phyloP scores from a whole-genome alignment of 306 rosid genomes.

The Phaseolus lunatus region DNA sequence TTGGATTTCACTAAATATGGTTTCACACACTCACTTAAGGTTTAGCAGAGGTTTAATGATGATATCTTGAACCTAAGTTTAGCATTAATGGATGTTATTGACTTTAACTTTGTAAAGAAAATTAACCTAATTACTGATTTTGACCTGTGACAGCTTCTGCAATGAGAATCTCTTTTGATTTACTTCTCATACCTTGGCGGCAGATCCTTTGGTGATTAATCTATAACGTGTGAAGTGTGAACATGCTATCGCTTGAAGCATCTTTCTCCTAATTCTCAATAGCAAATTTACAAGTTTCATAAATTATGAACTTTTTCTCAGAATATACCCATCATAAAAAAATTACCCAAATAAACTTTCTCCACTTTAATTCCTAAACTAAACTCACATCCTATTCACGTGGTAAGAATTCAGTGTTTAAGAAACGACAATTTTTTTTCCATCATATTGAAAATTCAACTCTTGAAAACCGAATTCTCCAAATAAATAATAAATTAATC shows the following conservation, averaged over 20 bases:
- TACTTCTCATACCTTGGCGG: slow-evolving; percentile 49
- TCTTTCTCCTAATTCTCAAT: slow-evolving; percentile 1
- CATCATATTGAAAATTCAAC: too few relatives aligned
- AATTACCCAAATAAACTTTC: too few relatives aligned
- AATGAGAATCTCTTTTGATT: slow-evolving; percentile 12
- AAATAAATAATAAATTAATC: too few relatives aligned
- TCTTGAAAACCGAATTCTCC: too few relatives aligned
- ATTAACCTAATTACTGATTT: slow-evolving; percentile 40
- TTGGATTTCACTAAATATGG: background rate
- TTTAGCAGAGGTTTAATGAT: slow-evolving; percentile 15
- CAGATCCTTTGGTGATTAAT: slow-evolving; percentile 44
- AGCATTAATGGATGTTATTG: slow-evolving; percentile 4
- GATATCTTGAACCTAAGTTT: slow-evolving; percentile 36
- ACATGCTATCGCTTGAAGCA: slow-evolving; percentile 36
- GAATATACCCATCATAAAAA: too few relatives aligned
- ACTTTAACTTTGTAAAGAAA: slow-evolving; percentile 42
- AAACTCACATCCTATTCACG: too few relatives aligned
- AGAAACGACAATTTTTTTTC: too few relatives aligned
- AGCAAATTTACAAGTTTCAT: background rate
- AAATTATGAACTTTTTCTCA: too few relatives aligned
- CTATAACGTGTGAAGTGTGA: slow-evolving; percentile 21
- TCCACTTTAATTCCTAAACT: too few relatives aligned
- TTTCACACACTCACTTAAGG: slow-evolving; percentile 17
- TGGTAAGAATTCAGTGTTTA: too few relatives aligned
- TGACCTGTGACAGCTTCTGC: slow-evolving; percentile 36